Evolutionary conservation across 2,329 filamentous ascomycete species (phyloP).

Genomic region (Madurella mycetomatis): DNA sequence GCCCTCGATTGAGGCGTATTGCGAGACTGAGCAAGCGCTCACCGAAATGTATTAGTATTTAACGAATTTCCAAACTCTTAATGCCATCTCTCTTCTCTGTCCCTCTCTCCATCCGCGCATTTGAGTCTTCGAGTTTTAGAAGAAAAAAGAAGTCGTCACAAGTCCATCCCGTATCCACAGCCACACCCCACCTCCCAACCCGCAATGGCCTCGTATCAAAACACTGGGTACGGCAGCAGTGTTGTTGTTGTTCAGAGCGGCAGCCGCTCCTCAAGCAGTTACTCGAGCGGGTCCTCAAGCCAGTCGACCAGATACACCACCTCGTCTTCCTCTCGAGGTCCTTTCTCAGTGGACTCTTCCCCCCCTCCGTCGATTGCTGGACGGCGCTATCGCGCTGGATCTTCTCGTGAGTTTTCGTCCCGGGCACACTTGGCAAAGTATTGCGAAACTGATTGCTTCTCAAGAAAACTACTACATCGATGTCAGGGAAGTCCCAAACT

Average conservation of each 20-base stretch:
- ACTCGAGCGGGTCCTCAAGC: slow-evolving; percentile 6
- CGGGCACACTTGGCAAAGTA: neutral
- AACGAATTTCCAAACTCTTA: neutral
- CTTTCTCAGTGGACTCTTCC: slow-evolving; percentile 11
- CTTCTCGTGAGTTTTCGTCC: slow-evolving; percentile 11
- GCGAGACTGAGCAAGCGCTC: neutral
- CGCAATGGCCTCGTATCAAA: slow-evolving; percentile 12
- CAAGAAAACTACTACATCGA: slow-evolving; percentile 10
- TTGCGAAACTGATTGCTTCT: neutral
- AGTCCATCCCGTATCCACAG: too few species aligned
- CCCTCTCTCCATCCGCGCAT: neutral
- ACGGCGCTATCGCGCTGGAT: slow-evolving; percentile 11
- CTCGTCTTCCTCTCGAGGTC: neutral
- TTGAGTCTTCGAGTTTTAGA: neutral
- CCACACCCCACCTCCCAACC: neutral
- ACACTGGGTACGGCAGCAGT: slow-evolving; percentile 4
- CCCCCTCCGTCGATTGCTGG: neutral
- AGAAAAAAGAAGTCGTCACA: neutral
- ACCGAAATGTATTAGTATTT: neutral
- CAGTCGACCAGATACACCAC: slow-evolving; percentile 8
- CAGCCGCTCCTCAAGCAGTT: neutral
- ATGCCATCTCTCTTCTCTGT: neutral
- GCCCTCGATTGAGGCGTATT: neutral
- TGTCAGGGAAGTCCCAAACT: slow-evolving; percentile 5
- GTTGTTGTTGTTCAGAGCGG: slow-evolving; percentile 12